phyloP scores from a whole-genome alignment of 116 monocot species.

The Dioscorea cayenensis region DNA sequence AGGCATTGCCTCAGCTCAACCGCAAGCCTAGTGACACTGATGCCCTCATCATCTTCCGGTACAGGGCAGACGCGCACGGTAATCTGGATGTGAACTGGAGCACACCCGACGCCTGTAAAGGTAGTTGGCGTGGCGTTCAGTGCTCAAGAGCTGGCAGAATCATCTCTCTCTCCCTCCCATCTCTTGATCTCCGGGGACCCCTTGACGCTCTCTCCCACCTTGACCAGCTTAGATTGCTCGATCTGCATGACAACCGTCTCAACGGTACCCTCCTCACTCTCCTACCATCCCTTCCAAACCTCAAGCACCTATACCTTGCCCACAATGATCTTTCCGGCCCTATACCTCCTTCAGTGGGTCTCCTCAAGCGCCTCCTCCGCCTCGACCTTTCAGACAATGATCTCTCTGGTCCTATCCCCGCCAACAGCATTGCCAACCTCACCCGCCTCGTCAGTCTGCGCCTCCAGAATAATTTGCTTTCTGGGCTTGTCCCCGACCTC shows the following conservation, averaged over 20 bases:
- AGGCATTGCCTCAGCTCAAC: background rate
- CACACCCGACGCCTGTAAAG: conserved; percentile 43
- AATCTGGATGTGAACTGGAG: conserved; percentile 61
- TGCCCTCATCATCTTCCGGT: conserved; percentile 44
- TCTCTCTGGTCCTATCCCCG: conserved; percentile 41
- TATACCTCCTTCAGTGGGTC: conserved; percentile 28
- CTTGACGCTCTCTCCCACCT: conserved; percentile 38
- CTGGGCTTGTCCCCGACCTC: conserved; percentile 45
- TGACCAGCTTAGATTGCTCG: conserved; percentile 48
- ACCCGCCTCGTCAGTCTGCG: conserved; percentile 49
- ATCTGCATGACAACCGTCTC: conserved; percentile 57
- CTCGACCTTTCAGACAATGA: conserved; percentile 57
- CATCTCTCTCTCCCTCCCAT: conserved; percentile 47
- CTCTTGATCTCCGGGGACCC: conserved; percentile 43
- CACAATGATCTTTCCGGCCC: conserved; percentile 50
- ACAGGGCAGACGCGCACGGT: conserved; percentile 44
- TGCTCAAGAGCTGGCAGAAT: conserved; percentile 34
- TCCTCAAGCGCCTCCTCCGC: conserved; percentile 36
- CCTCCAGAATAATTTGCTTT: conserved; percentile 55
- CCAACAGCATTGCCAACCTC: conserved; percentile 21
- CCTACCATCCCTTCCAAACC: conserved; percentile 33
- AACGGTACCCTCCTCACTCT: conserved; percentile 46
- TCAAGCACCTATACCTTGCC: conserved; percentile 64
- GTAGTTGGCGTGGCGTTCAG: conserved; percentile 40
- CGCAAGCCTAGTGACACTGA: conserved; percentile 27